phyloP scores from a whole-genome alignment of 179 eudicot genomes.

The Heliamphora pulchella region DNA sequence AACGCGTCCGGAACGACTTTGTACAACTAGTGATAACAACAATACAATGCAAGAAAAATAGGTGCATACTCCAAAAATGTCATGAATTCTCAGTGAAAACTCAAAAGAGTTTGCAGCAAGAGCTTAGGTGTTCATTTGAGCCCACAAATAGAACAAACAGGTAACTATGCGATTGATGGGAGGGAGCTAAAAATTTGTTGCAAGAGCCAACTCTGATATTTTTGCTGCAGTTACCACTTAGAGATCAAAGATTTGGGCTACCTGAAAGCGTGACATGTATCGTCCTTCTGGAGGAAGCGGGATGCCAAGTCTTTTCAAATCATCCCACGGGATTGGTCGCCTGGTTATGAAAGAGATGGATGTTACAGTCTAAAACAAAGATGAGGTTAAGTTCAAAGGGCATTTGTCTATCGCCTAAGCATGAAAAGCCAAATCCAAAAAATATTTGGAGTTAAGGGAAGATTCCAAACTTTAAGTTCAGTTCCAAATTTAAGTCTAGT shows the following conservation, averaged over 20 bases:
- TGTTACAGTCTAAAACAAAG: not conserved
- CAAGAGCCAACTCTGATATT: not conserved
- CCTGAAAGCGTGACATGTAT: slow-evolving; percentile 88
- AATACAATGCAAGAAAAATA: not conserved
- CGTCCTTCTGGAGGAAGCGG: slow-evolving; percentile 95
- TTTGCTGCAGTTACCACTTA: not conserved
- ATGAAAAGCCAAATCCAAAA: not conserved
- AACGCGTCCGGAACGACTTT: not conserved
- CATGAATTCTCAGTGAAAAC: not conserved
- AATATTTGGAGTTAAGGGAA: too few relatives aligned
- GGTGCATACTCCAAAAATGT: not conserved
- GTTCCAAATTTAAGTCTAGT: not conserved
- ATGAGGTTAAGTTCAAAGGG: not conserved
- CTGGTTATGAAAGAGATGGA: slow-evolving; percentile 26
- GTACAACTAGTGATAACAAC: not conserved
- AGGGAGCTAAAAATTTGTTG: slow-evolving; percentile 6
- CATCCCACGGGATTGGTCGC: slow-evolving; percentile 79
- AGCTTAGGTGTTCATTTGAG: not conserved
- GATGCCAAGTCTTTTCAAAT: slow-evolving; percentile 77
- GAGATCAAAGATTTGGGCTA: slow-evolving; percentile 14
- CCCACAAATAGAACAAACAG: not conserved
- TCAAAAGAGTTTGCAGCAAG: slow-evolving; percentile 1
- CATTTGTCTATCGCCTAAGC: not conserved
- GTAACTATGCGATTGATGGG: not conserved
- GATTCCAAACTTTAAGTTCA: too few relatives aligned